phyloP scores from a whole-genome alignment of 257 asterid genomes.

The Solanum virginianum region DNA sequence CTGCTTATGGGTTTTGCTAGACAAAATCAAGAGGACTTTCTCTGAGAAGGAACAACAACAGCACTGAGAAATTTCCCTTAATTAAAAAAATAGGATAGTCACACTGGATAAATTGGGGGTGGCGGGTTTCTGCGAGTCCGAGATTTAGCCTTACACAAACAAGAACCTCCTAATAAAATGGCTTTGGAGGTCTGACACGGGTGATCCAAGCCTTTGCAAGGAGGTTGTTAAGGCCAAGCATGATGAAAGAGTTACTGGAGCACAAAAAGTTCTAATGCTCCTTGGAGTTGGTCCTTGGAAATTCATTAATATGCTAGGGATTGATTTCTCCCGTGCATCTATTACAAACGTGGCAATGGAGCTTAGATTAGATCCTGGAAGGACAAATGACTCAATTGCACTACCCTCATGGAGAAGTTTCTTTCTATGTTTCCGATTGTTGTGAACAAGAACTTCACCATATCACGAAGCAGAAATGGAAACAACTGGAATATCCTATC shows the following conservation, averaged over 20 bases:
- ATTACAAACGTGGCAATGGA: neutral
- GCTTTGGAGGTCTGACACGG: neutral
- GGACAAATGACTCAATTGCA: neutral
- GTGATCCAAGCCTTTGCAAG: neutral
- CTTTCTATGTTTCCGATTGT: neutral
- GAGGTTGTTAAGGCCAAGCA: neutral
- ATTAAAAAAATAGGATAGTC: neutral
- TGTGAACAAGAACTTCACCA: neutral
- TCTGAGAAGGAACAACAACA: neutral
- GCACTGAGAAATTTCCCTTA: neutral
- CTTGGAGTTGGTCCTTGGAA: neutral
- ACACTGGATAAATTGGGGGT: neutral
- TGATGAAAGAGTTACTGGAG: neutral
- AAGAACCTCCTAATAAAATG: neutral
- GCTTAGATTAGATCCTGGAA: neutral
- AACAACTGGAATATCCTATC: neutral
- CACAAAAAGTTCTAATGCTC: neutral
- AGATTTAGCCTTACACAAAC: neutral
- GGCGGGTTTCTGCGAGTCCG: neutral
- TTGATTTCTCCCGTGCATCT: neutral
- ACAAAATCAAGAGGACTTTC: neutral
- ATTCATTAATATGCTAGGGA: neutral
- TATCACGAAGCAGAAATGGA: neutral
- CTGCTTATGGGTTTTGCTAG: too few species aligned
- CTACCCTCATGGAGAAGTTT: neutral